Evolutionary conservation across 108 stramenopile species (phyloP), one percentile per base, ranked within the genome.

Genomic region (Nitzschia sp.): DNA sequence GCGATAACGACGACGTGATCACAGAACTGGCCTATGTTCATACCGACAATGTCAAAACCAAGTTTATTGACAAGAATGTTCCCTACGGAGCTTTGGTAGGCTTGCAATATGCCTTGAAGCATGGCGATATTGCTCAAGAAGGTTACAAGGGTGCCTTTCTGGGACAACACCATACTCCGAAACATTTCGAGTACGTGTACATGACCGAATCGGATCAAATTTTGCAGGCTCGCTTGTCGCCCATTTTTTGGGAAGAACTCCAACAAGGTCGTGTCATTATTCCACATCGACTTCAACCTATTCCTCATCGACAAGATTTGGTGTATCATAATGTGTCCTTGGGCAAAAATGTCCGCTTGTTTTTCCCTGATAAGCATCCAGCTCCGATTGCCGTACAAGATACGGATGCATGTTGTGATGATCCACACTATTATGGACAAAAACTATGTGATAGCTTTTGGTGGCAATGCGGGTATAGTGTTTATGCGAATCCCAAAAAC

Each of bases 171-270:
- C 47, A 48, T 21, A 31, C 49, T 2, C 15, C 46, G 30, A 36
- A 6, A 17, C 38, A 67, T 21, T 85, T 77, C 75, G 68, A 75
- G 42, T 79, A 82, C 33, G 53, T 81, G 8, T 82, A 68, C 49
- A 53, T 82, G 8, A 76, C 80, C 26, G 84, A 85, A 69, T 67
- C 80, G 1, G 84, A 82, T 68, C 45, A 54, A 38, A 48, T 85
- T 17, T 59, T 82, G 3, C 54, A 75, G 17, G 68, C 75, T 17
- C 49, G 78, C 19, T 42, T 62, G 24, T 31, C 51, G 24, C 59
- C 53, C 4, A 54, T 38, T 13, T 19, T 82, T 27, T 51, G 54
- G 32, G n/a, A 60, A 19, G 70, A 38, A 18, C 29, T 85, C 3
- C 56, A 78, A 11, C 27, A 46, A 5, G 81, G 75, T 21, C 47